Percentiles rank a stretch among this genome's conserved stretches.
Evolutionary conservation across 768 basidiomycete genomes (phyloP).

Genomic region (Pulveroboletus sp.): DNA sequence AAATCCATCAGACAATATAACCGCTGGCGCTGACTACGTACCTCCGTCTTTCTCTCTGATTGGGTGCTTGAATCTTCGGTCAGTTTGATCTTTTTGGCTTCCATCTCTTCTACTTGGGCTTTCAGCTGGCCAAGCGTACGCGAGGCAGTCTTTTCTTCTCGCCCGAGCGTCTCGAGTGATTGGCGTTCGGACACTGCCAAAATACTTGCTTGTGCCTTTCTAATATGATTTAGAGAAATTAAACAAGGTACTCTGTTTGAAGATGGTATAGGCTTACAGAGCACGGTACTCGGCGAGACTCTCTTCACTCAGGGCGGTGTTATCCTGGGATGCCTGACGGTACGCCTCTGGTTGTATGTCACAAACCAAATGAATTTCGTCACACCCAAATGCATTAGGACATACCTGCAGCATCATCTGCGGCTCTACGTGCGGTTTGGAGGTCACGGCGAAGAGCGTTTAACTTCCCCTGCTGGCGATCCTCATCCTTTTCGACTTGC

Average conservation of each 20-base stretch:
- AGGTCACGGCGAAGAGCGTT: conserved; percentile 63
- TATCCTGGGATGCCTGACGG: conserved; percentile 66
- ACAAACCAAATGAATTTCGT: conserved; percentile 1
- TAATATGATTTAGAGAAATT: conserved; percentile 27
- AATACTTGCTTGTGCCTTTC: conserved; percentile 76
- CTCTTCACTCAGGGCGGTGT: conserved; percentile 76
- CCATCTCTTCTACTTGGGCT: conserved; percentile 66
- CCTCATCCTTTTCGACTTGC: conserved; percentile 60
- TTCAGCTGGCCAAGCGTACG: conserved; percentile 64
- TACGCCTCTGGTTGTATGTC: conserved; percentile 62
- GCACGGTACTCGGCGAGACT: conserved; percentile 77
- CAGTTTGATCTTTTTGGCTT: conserved; percentile 55
- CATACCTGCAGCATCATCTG: conserved; percentile 78
- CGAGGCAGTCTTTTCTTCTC: conserved; percentile 76
- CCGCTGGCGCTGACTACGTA: conserved; percentile 16
- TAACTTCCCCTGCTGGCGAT: conserved; percentile 51
- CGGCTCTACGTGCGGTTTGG: conserved; percentile 59
- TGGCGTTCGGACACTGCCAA: conserved; percentile 88
- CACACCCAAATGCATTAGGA: neutral
- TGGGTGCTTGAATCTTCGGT: conserved; percentile 50
- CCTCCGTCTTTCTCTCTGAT: conserved; percentile 57
- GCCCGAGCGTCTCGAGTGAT: conserved; percentile 70
- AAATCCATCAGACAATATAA: neutral
- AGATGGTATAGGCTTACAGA: conserved; percentile 13
- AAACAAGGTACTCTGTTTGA: neutral